These are phyloP conservation scores for Microbotryum violaceum DNA, from an alignment of 1,284 basidiomycete genomes.

Conservation along the genomic window DNA sequence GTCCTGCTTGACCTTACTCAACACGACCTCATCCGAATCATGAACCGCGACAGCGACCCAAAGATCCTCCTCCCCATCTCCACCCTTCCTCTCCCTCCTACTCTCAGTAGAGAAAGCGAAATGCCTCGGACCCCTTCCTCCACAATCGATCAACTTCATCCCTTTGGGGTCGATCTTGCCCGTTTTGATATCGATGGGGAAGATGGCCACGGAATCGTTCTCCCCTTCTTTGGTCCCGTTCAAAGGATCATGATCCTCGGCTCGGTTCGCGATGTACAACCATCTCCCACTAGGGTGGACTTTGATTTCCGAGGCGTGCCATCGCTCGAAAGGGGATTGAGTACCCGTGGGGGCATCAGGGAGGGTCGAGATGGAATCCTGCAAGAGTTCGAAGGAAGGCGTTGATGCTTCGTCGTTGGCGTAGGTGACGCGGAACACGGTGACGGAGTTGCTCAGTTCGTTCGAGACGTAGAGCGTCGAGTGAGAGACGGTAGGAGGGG, in stretches of 20 bases:
- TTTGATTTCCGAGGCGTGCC: slow-evolving; percentile 27
- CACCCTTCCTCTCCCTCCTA: not conserved
- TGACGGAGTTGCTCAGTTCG: slow-evolving; percentile 27
- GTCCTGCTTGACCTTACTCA: slow-evolving; percentile 8
- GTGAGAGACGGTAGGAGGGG: not conserved
- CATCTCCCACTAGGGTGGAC: slow-evolving; percentile 9
- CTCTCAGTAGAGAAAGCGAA: slow-evolving; percentile 13
- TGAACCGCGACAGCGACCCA: slow-evolving; percentile 20
- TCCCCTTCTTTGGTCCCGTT: slow-evolving; percentile 11
- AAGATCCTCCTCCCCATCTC: slow-evolving; percentile 1
- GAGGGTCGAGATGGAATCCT: slow-evolving; percentile 22
- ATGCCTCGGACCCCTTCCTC: slow-evolving; percentile 23
- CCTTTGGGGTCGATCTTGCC: slow-evolving; percentile 2
- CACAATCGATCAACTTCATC: not conserved
- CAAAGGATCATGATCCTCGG: slow-evolving; percentile 25
- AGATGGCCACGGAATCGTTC: slow-evolving; percentile 18
- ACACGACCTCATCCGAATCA: slow-evolving; percentile 26
- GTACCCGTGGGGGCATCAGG: slow-evolving; percentile 6
- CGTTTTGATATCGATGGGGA: slow-evolving; percentile 1
- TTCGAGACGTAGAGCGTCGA: slow-evolving; percentile 23
- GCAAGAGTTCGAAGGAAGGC: slow-evolving; percentile 16
- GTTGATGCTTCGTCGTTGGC: not conserved
- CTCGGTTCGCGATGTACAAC: slow-evolving; percentile 27
- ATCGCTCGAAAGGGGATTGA: slow-evolving; percentile 16
- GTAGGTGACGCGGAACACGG: slow-evolving; percentile 12